Evolutionary conservation across 495 filamentous ascomycete species (phyloP).

Genomic region (Hypoxylon perforatum): DNA sequence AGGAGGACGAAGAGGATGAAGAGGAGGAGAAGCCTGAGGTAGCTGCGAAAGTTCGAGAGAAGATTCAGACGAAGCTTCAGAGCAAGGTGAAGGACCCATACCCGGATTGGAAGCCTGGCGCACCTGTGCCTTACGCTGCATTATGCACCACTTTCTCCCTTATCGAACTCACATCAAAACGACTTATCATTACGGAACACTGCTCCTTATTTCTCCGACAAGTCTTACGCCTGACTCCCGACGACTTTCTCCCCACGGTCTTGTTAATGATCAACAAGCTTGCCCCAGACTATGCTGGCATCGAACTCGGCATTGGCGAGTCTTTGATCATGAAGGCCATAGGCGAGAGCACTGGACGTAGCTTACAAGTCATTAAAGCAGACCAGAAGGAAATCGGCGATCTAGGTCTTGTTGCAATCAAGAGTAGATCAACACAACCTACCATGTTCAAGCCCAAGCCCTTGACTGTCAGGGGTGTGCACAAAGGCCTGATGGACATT

Average conservation of each 20-base stretch:
- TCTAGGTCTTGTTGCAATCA: constrained; percentile 91
- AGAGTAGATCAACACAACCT: constrained; percentile 90
- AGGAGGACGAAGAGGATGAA: constrained; percentile 64
- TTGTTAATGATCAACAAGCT: constrained; percentile 98
- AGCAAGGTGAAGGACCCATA: constrained; percentile 79
- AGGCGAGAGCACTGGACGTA: constrained; percentile 91
- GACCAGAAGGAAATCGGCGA: constrained; percentile 98
- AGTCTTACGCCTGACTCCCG: constrained; percentile 88
- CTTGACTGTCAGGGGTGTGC: constrained; percentile 85
- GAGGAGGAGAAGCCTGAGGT: constrained; percentile 81
- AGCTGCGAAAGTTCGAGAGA: constrained; percentile 80
- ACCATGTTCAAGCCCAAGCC: constrained; percentile 98
- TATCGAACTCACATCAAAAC: constrained; percentile 91
- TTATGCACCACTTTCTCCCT: constrained; percentile 94
- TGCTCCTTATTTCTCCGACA: constrained; percentile 92
- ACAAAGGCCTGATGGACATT: constrained; percentile 87
- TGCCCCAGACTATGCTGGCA: constrained; percentile 93
- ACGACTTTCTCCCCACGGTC: constrained; percentile 86
- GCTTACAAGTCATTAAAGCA: constrained; percentile 84
- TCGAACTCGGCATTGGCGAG: constrained; percentile 96
- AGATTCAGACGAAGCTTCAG: constrained; percentile 81
- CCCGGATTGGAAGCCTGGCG: constrained; percentile 90
- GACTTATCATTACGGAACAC: constrained; percentile 84
- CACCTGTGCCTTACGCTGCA: constrained; percentile 93
- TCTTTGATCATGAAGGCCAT: constrained; percentile 99